phyloP scores from a whole-genome alignment of 2,329 filamentous ascomycete genomes.

The Zymoseptoria tritici region DNA sequence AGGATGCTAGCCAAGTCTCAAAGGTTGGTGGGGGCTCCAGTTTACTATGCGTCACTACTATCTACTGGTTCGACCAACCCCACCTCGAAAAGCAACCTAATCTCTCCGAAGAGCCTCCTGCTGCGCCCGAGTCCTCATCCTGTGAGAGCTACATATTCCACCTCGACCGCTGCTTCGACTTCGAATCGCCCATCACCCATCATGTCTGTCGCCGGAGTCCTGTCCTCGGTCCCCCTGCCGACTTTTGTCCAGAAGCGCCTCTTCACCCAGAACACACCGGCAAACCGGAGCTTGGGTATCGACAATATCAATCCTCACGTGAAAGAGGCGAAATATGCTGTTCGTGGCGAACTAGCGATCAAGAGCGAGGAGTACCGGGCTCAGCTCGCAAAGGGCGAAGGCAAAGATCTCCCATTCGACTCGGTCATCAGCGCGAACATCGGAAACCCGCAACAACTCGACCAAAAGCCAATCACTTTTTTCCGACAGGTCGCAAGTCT shows the following conservation, averaged over 20 bases:
- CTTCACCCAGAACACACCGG: conserved; percentile 13
- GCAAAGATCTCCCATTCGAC: conserved; percentile 68
- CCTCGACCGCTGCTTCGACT: not conserved
- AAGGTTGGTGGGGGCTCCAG: not conserved
- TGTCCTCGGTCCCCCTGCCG: conserved; percentile 17
- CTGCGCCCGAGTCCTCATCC: not conserved
- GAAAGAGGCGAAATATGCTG: conserved; percentile 84
- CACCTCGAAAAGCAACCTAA: not conserved
- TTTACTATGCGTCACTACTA: not conserved
- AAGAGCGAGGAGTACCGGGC: conserved; percentile 87
- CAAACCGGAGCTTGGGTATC: conserved; percentile 48
- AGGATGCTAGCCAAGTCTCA: not conserved
- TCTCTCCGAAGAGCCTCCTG: not conserved
- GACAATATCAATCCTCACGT: conserved; percentile 91
- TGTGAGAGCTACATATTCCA: not conserved
- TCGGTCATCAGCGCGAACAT: conserved; percentile 96
- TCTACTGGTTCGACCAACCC: not conserved
- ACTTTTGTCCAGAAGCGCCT: conserved; percentile 17
- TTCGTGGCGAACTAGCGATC: conserved; percentile 89
- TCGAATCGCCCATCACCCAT: not conserved
- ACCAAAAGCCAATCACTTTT: conserved; percentile 98
- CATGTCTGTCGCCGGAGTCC: conserved; percentile 8
- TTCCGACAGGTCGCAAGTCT: conserved; percentile 94
- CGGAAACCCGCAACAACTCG: conserved; percentile 96
- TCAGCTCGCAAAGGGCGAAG: conserved; percentile 53